Evolutionary conservation across 2,329 filamentous ascomycete genomes (phyloP).

Genomic region (Tetracladium maxilliforme): DNA sequence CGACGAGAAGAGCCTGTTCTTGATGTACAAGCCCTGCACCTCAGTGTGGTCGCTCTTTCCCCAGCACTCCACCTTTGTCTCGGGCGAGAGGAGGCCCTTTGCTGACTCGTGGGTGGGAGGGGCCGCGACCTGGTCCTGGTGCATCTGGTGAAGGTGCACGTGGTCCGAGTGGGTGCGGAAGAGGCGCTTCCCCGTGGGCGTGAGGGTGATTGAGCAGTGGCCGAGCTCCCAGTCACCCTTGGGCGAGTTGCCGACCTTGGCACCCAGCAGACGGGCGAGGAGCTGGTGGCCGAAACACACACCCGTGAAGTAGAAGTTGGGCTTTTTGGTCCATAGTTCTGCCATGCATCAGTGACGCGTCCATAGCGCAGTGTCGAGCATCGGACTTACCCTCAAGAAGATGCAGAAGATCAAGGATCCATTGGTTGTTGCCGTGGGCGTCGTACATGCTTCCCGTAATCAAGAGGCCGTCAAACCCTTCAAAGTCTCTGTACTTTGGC

Average conservation of each 20-base stretch:
- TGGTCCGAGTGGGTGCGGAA: constrained; percentile 18
- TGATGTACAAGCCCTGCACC: constrained; percentile 28
- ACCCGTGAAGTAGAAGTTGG: constrained; percentile 31
- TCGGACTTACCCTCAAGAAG: constrained; percentile 28
- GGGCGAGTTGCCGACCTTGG: constrained; percentile 18
- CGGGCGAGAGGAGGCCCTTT: constrained; percentile 18
- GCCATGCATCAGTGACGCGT: constrained; percentile 3
- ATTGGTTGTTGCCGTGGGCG: constrained; percentile 25
- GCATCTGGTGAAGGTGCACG: constrained; percentile 29
- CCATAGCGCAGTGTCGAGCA: too few species aligned
- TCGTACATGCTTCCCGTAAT: constrained; percentile 31
- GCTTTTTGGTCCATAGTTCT: constrained; percentile 33
- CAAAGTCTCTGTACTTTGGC: constrained; percentile 29
- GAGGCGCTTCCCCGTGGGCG: constrained; percentile 20
- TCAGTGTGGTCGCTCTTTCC: constrained; percentile 25
- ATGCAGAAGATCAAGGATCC: constrained; percentile 23
- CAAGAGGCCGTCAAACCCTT: constrained; percentile 23
- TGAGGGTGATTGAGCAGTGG: constrained; percentile 23
- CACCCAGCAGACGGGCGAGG: constrained; percentile 24
- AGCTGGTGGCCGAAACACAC: constrained; percentile 33
- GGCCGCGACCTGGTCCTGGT: constrained; percentile 24
- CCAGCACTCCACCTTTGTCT: constrained; percentile 30
- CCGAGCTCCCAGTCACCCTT: constrained; percentile 28
- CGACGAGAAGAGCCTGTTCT: constrained; percentile 25
- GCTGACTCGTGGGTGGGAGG: constrained; percentile 12